Percentiles rank a stretch among this genome's conserved stretches.
phyloP scores from a whole-genome alignment of 164 flowering plant species.

The Vitis rotundifolia region DNA sequence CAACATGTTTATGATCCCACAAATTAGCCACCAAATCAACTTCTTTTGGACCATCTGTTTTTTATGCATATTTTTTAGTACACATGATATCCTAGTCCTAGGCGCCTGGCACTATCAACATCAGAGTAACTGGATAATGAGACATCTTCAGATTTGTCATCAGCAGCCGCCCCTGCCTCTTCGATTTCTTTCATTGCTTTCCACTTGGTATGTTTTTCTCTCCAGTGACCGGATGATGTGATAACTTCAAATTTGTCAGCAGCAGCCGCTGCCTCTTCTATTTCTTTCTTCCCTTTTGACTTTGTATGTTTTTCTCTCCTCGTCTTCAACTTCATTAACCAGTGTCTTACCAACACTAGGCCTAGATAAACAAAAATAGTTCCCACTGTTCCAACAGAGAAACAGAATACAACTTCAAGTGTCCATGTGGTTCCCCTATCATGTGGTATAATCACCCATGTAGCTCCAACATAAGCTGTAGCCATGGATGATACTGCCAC shows the following conservation, averaged over 20 bases:
- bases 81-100: neutral
- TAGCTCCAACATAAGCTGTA: conserved; percentile 7
- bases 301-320: neutral
- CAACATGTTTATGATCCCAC: too few relatives aligned
- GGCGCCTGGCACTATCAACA: neutral
- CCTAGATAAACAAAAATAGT: neutral
- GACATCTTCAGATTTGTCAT: neutral
- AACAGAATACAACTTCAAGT: neutral
- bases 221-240: neutral
- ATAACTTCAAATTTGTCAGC: neutral
- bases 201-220: neutral
- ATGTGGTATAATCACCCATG: conserved; percentile 10
- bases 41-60: too few relatives aligned
- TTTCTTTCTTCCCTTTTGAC: too few relatives aligned
- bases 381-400: neutral
- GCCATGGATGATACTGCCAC: conserved; percentile 19
- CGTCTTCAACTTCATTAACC: neutral
- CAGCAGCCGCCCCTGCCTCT: too few relatives aligned
- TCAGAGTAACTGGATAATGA: neutral
- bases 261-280: too few relatives aligned
- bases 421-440: neutral
- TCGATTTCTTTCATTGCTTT: neutral
- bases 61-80: neutral
- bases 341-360: neutral
- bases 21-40: neutral